phyloP scores from a whole-genome alignment of 176 grass and related monocot species.

The Oryza officinalis region DNA sequence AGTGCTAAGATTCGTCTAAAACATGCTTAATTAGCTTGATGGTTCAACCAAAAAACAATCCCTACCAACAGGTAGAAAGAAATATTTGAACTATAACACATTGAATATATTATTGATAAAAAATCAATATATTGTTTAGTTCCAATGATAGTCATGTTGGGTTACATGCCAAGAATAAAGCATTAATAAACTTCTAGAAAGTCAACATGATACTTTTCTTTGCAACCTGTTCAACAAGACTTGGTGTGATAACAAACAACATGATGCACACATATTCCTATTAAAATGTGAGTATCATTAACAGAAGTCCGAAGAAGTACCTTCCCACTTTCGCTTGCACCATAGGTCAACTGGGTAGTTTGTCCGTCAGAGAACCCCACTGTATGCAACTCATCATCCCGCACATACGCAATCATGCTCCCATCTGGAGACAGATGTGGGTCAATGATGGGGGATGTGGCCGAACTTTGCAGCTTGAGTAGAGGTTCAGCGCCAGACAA shows the following conservation, averaged over 20 bases:
- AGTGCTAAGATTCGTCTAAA: not conserved
- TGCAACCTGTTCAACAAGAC: conserved; percentile 24
- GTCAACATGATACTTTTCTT: not conserved
- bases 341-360: conserved; percentile 74
- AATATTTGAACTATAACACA: conserved; percentile 12
- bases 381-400: conserved; percentile 83
- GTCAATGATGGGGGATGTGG: conserved; percentile 82
- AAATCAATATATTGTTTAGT: conserved; percentile 2
- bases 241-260: conserved; percentile 2
- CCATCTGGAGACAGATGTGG: conserved; percentile 95
- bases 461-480: conserved; percentile 72
- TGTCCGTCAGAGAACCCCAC: conserved; percentile 54
- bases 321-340: conserved; percentile 82
- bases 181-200: conserved; percentile 16
- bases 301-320: conserved; percentile 42
- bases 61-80: not conserved
- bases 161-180: conserved; percentile 6
- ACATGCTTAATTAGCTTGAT: not conserved
- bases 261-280: not conserved
- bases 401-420: conserved; percentile 87
- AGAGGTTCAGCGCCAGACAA: conserved; percentile 79
- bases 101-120: conserved; percentile 7
- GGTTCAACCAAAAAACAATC: conserved; percentile 2
- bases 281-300: not conserved
- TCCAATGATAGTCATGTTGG: not conserved